Percentiles rank a stretch among this genome's conserved stretches.
phyloP scores from a whole-genome alignment of 495 filamentous ascomycete genomes.

The Hypoxylon rickii region DNA sequence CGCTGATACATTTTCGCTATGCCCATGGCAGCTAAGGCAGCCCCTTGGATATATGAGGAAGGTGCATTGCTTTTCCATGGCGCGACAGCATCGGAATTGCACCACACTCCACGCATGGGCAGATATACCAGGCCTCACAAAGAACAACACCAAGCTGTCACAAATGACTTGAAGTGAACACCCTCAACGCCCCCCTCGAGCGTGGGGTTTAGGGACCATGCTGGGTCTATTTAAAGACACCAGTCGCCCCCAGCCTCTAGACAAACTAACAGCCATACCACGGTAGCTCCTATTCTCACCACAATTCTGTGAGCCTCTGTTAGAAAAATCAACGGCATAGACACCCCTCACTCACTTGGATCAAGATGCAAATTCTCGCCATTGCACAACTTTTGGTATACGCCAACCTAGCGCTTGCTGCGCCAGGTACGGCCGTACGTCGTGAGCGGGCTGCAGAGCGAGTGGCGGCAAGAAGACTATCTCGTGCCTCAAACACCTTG shows the following conservation, averaged over 20 bases:
- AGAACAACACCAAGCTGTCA: too few species aligned
- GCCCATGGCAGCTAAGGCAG: constrained; percentile 22
- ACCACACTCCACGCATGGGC: constrained; percentile 16
- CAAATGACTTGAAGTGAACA: too few species aligned
- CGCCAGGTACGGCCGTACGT: constrained; percentile 23
- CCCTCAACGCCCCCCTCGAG: neutral
- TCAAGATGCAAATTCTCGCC: constrained; percentile 32
- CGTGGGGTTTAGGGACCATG: neutral
- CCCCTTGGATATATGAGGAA: constrained; percentile 25
- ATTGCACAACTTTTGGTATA: constrained; percentile 20
- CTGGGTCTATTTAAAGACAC: constrained; percentile 22
- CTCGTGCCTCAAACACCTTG: constrained; percentile 26
- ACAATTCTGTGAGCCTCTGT: neutral
- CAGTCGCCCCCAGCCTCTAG: too few species aligned
- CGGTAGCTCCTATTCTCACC: constrained; percentile 6
- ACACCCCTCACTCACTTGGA: too few species aligned
- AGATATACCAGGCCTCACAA: too few species aligned
- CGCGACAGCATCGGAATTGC: constrained; percentile 17
- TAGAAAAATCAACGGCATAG: too few species aligned
- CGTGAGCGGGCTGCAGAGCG: constrained; percentile 17
- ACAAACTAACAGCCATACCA: too few species aligned
- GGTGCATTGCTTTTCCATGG: constrained; percentile 26
- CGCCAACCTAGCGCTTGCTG: constrained; percentile 23
- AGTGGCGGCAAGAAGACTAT: constrained; percentile 18
- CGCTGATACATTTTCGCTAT: constrained; percentile 1